A percentile compares a stretch with the other conserved stretches of the same genome.
Evolutionary conservation across 2,329 filamentous ascomycete species (phyloP).

Genomic region (Hypoxylon sp.): DNA sequence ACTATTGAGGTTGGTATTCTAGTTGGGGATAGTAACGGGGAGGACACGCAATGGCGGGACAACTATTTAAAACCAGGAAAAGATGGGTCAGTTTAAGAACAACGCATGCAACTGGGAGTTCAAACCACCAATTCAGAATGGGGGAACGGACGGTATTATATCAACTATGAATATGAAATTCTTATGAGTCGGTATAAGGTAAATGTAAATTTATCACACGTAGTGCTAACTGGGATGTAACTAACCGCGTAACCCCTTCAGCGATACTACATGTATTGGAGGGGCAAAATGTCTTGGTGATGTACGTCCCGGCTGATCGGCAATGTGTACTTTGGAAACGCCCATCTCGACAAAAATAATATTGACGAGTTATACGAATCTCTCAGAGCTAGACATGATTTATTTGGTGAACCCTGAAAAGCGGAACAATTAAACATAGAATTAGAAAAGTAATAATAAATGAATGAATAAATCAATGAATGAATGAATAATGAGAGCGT

Average conservation of each 20-base stretch:
- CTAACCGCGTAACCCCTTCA: conserved; percentile 14
- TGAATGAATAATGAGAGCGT: not conserved
- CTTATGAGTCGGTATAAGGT: conserved; percentile 7
- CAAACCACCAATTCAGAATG: conserved; percentile 2
- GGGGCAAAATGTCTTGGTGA: conserved; percentile 36
- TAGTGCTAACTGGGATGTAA: conserved; percentile 21
- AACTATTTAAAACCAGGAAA: conserved; percentile 1
- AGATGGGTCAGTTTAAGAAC: not conserved
- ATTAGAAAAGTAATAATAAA: too few species aligned
- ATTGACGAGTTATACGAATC: not conserved
- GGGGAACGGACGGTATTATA: not conserved
- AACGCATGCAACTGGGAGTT: not conserved
- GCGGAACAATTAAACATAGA: not conserved
- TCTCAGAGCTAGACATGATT: conserved; percentile 1
- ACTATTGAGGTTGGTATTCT: conserved; percentile 10
- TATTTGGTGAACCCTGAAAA: not conserved
- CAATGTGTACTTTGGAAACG: conserved; percentile 9
- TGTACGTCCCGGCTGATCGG: conserved; percentile 25
- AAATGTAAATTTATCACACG: conserved; percentile 18
- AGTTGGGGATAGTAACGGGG: conserved; percentile 8
- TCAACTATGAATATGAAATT: conserved; percentile 4
- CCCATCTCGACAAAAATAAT: not conserved
- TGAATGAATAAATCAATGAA: too few species aligned
- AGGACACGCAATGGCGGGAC: conserved; percentile 3
- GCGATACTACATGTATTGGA: conserved; percentile 9